Conservation (phyloP, 345 rosid genomes). For the Lumnitzera racemosa region DNA sequence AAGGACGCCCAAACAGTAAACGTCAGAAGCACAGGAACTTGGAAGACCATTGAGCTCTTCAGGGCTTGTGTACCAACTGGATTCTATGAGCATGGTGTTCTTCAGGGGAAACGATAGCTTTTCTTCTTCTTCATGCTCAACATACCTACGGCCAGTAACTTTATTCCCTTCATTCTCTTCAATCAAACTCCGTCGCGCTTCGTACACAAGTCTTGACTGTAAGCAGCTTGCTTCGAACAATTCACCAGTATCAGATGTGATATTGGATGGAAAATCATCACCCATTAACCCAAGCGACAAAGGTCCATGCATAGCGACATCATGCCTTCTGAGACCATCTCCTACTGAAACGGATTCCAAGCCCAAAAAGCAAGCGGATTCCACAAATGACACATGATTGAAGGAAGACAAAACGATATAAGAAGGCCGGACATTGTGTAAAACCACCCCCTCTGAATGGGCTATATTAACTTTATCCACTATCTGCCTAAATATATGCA, state of each 20-base stretch:
- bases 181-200: constrained; percentile 9
- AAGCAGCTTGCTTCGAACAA: constrained; percentile 62
- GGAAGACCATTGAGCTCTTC: constrained; percentile 56
- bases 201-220: constrained; percentile 54
- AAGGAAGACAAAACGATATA: constrained; percentile 73
- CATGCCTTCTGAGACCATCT: no score
- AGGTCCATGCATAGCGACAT: no score
- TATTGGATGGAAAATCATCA: no score
- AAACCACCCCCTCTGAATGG: constrained; percentile 69
- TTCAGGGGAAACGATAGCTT: constrained; percentile 65
- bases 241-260: neutral
- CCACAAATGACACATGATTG: constrained; percentile 53
- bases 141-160: constrained; percentile 15
- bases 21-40: constrained; percentile 61
- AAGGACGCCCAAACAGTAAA: constrained; percentile 71
- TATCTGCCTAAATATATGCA: constrained; percentile 78
- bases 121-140: constrained; percentile 38
- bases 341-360: no score
- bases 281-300: no score
- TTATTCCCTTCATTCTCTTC: constrained; percentile 33
- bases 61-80: constrained; percentile 72
- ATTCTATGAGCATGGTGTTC: constrained; percentile 65
- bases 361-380: neutral
- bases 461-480: constrained; percentile 66
- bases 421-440: constrained; percentile 76